Evolutionary conservation across 1,139 yeast genomes (phyloP).

Genomic region (Starmera stellimalicola): DNA sequence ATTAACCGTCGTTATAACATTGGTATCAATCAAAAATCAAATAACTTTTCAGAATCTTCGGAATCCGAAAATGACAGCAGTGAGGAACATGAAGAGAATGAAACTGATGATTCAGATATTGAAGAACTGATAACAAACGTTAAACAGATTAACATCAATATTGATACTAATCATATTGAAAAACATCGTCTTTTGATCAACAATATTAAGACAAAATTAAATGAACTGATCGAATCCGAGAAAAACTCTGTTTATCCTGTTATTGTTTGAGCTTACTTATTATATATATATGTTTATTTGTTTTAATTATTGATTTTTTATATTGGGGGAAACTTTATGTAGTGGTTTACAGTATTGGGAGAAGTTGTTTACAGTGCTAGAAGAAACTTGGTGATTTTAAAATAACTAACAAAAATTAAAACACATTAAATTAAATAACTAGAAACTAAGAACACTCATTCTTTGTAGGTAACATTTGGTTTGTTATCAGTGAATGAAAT

Average conservation of each 20-base stretch:
- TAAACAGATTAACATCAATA: not conserved
- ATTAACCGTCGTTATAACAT: slow-evolving; percentile 22
- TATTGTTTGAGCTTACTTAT: not conserved
- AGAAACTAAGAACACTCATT: not conserved
- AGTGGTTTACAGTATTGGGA: not conserved
- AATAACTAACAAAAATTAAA: not conserved
- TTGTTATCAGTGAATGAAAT: not conserved
- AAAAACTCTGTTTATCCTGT: not conserved
- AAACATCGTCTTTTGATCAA: slow-evolving; percentile 15
- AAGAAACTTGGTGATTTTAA: not conserved
- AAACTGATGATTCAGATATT: slow-evolving; percentile 6
- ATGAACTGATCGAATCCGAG: not conserved
- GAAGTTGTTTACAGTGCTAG: not conserved
- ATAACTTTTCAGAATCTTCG: slow-evolving; percentile 8
- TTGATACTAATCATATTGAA: slow-evolving; percentile 3
- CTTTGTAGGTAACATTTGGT: slow-evolving; percentile 1
- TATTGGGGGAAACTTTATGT: not conserved
- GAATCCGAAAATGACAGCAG: slow-evolving; percentile 9
- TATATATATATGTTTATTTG: not conserved
- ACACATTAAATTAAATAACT: not conserved
- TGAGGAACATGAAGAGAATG: slow-evolving; percentile 3
- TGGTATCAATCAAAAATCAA: slow-evolving; percentile 23
- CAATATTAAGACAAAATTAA: slow-evolving; percentile 11
- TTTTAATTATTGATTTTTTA: not conserved
- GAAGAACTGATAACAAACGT: too few relatives aligned